phyloP scores from a whole-genome alignment of 2,329 filamentous ascomycete species.

The Metarhizium robertsii region DNA sequence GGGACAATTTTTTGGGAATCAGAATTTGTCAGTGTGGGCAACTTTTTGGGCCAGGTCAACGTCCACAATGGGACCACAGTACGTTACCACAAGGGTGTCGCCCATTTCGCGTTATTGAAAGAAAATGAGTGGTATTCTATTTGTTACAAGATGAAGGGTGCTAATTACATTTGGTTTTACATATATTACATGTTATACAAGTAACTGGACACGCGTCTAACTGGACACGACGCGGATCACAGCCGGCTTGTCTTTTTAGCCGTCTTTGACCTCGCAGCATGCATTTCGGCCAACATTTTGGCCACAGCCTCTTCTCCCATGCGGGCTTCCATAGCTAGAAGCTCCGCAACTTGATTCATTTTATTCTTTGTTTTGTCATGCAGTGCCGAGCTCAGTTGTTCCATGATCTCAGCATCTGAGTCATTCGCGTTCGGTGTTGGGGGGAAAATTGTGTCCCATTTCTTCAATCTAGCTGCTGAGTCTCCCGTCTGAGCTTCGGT shows the following conservation, averaged over 20 bases:
- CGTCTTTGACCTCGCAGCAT: constrained; percentile 5
- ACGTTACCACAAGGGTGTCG: background rate
- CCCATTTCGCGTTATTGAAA: background rate
- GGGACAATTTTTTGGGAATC: background rate
- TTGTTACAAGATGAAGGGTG: background rate
- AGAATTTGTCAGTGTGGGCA: background rate
- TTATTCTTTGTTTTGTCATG: constrained; percentile 15
- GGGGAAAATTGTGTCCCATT: constrained; percentile 41
- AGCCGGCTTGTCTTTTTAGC: background rate
- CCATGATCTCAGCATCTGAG: constrained; percentile 13
- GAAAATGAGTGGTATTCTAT: background rate
- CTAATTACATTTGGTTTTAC: background rate
- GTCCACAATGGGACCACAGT: background rate
- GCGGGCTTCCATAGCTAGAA: constrained; percentile 20
- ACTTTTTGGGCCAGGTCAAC: background rate
- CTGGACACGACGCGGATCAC: background rate
- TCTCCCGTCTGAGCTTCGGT: constrained; percentile 14
- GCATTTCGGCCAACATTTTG: constrained; percentile 12
- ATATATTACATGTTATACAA: background rate
- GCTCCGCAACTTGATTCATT: constrained; percentile 17
- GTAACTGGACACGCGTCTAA: too few species aligned
- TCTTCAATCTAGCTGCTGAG: constrained; percentile 22
- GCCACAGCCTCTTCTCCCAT: constrained; percentile 15
- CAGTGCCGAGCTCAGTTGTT: constrained; percentile 10
- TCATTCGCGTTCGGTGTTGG: constrained; percentile 22